Evolutionary conservation across 139 green algal genomes (phyloP).

Genomic region (Spirogloea muscicola): DNA sequence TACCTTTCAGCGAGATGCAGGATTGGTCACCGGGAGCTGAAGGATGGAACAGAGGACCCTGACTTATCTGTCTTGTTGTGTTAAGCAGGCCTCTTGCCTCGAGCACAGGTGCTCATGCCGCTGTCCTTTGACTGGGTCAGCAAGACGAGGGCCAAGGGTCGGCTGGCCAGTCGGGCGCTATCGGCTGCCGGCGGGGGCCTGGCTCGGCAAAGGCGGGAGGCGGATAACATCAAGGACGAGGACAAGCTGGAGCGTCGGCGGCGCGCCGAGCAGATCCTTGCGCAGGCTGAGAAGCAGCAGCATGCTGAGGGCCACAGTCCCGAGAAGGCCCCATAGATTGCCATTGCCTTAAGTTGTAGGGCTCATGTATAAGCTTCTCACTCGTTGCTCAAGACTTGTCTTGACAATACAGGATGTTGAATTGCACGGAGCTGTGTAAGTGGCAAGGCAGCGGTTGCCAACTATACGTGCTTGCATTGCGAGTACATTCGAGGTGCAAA

Average conservation of each 20-base stretch:
- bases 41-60: constrained; percentile 2
- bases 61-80: not conserved
- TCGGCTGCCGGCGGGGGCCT: too few species aligned
- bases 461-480: too few species aligned
- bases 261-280: constrained; percentile 13
- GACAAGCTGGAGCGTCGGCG: constrained; percentile 18
- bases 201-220: constrained; percentile 10
- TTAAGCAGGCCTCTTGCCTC: not conserved
- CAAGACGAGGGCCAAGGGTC: constrained; percentile 11
- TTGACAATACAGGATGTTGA: too few species aligned
- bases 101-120: not conserved
- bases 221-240: constrained; percentile 1
- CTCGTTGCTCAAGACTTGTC: too few species aligned
- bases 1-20: too few species aligned
- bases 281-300: constrained; percentile 12
- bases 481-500: too few species aligned
- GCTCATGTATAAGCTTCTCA: too few species aligned
- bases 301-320: constrained; percentile 9
- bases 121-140: constrained; percentile 21
- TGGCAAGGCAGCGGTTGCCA: too few species aligned
- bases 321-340: too few species aligned
- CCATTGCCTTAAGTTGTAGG: too few species aligned
- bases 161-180: not conserved
- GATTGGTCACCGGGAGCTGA: not conserved
- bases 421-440: too few species aligned